Percentiles rank a stretch among this genome's conserved stretches.
Conservation (phyloP, 371 early-diverging fungal species). For the Blastocladiella emersonii region DNA sequence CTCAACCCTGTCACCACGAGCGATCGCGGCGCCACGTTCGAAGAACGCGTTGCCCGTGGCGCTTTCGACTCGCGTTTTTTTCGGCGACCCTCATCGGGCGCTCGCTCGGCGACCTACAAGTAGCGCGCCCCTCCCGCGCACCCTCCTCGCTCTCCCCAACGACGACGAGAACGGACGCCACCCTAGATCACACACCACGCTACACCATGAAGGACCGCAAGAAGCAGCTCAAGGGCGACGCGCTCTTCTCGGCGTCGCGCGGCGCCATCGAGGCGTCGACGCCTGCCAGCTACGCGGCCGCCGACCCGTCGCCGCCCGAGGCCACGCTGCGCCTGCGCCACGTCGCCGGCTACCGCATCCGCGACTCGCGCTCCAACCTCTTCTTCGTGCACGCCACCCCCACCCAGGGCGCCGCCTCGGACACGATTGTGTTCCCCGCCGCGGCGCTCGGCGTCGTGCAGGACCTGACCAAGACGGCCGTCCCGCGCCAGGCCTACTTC, state of each 20-base stretch:
- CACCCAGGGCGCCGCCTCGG: too few relatives aligned
- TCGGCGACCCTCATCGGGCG: too few relatives aligned
- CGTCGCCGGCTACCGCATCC: slow-evolving; percentile 15
- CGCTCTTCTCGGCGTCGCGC: not conserved
- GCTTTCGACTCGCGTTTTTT: too few relatives aligned
- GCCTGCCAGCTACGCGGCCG: not conserved
- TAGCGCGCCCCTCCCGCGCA: too few relatives aligned
- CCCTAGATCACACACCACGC: too few relatives aligned
- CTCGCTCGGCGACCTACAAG: too few relatives aligned
- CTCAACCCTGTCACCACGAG: too few relatives aligned
- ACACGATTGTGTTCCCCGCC: slow-evolving; percentile 16
- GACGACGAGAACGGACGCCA: too few relatives aligned
- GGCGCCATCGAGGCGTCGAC: not conserved
- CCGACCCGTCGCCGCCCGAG: not conserved
- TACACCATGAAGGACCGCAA: not conserved
- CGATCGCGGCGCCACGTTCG: too few relatives aligned
- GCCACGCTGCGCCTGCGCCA: not conserved
- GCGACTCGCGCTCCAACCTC: slow-evolving; percentile 17
- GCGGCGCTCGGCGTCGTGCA: slow-evolving; percentile 20
- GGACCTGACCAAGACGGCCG: slow-evolving; percentile 7
- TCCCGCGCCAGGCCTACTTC: slow-evolving; percentile 8
- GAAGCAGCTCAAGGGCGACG: not conserved
- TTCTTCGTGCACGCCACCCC: slow-evolving; percentile 12
- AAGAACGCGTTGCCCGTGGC: too few relatives aligned
- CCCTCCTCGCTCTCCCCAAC: too few relatives aligned